Percentiles rank a stretch among this genome's conserved stretches.
Conservation (phyloP, 306 rosid species). For the Vicia villosa region DNA sequence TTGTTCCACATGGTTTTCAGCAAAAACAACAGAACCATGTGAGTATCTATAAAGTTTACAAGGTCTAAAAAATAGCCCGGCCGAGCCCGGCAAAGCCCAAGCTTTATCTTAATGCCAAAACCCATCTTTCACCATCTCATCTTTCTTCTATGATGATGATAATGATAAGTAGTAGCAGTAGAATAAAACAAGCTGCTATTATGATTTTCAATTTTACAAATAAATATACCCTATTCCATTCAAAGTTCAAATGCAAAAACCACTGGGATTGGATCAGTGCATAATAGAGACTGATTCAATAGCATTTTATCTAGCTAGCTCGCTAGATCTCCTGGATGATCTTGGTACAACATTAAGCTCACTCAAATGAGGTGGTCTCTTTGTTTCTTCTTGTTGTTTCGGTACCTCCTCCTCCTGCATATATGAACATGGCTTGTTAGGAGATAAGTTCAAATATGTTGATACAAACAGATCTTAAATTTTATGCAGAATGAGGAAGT, state of each 20-base stretch:
- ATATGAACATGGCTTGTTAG: not conserved
- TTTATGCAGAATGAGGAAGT: constrained; percentile 26
- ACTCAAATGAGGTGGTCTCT: constrained; percentile 37
- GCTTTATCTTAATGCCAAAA: constrained; percentile 53
- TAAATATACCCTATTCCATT: constrained; percentile 52
- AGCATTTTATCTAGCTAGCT: constrained; percentile 56
- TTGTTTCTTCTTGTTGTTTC: constrained; percentile 62
- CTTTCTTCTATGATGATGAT: constrained; percentile 35
- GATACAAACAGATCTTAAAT: not conserved
- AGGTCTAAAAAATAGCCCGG: constrained; percentile 71
- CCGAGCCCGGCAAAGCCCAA: constrained; percentile 52
- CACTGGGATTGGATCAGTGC: constrained; percentile 38
- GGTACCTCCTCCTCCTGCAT: constrained; percentile 65
- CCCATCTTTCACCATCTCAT: constrained; percentile 55
- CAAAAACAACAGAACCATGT: constrained; percentile 82
- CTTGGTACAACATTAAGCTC: constrained; percentile 57
- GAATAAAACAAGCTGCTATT: constrained; percentile 62
- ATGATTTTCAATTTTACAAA: constrained; percentile 91
- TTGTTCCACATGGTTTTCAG: constrained; percentile 72
- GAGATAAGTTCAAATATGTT: not conserved
- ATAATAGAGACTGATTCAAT: constrained; percentile 40
- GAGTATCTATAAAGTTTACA: constrained; percentile 56
- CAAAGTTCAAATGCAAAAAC: constrained; percentile 39
- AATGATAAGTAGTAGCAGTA: constrained; percentile 36
- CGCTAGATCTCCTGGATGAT: constrained; percentile 51